These are phyloP conservation scores for Pythium volutum DNA, from an alignment of 352 stramenopile species.

Conservation along the genomic window DNA sequence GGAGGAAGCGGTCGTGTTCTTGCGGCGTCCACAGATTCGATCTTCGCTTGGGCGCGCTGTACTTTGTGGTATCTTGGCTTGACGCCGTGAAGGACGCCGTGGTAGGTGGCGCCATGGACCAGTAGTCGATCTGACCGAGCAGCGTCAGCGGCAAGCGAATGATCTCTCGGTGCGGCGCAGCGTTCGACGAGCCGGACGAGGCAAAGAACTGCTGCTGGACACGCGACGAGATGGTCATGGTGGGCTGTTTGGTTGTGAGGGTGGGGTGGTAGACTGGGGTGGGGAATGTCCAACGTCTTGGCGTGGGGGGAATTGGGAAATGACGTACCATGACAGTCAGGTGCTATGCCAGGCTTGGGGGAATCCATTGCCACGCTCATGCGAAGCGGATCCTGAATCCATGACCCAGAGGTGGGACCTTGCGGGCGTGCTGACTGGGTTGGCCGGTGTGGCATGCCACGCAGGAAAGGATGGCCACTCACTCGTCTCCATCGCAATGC, in stretches of 20 bases:
- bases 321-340: neutral
- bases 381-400: too few relatives aligned
- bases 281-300: neutral
- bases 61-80: neutral
- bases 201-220: constrained; percentile 8
- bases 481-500: too few relatives aligned
- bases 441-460: too few relatives aligned
- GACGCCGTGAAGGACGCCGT: neutral
- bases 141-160: constrained; percentile 9
- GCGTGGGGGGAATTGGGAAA: constrained; percentile 1
- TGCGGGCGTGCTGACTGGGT: too few relatives aligned
- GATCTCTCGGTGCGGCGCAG: neutral
- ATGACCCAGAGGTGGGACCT: too few relatives aligned
- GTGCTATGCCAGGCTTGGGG: too few relatives aligned
- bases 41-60: neutral
- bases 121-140: constrained; percentile 3
- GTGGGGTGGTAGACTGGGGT: too few relatives aligned
- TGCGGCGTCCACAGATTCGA: constrained; percentile 6
- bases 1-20: constrained; percentile 13
- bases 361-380: too few relatives aligned
- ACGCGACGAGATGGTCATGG: constrained; percentile 13
- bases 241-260: neutral
- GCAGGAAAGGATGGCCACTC: too few relatives aligned
- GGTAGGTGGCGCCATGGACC: neutral
- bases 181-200: neutral